These are phyloP conservation scores for Apiospora koreana DNA, from an alignment of 2,329 filamentous ascomycete genomes.

Conservation along the genomic window DNA sequence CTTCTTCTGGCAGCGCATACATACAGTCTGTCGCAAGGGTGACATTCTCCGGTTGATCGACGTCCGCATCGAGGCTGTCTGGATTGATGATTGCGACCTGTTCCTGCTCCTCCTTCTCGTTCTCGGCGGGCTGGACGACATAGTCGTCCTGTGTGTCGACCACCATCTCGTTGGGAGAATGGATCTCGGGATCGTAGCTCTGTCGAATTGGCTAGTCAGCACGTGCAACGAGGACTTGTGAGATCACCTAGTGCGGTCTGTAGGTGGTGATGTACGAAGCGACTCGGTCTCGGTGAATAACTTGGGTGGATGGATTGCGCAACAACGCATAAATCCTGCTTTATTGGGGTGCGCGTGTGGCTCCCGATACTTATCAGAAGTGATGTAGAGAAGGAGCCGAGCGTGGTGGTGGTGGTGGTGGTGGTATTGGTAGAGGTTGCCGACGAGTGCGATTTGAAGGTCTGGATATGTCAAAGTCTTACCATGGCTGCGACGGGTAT, in stretches of 20 bases:
- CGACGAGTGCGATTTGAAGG: not conserved
- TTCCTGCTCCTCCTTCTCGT: conserved; percentile 56
- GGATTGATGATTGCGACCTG: conserved; percentile 56
- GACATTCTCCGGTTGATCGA: conserved; percentile 48
- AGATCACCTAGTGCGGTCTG: not conserved
- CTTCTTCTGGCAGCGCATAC: conserved; percentile 34
- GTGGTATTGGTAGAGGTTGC: not conserved
- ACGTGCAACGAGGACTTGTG: not conserved
- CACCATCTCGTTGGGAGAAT: conserved; percentile 59
- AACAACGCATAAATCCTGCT: not conserved
- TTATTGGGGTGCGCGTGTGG: not conserved
- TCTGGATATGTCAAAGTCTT: not conserved
- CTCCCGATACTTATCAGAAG: not conserved
- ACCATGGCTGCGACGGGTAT: conserved; percentile 5
- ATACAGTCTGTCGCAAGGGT: conserved; percentile 56
- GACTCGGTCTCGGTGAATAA: not conserved
- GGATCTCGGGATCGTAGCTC: conserved; percentile 52
- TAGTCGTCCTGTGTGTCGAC: conserved; percentile 58
- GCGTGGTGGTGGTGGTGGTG: not conserved
- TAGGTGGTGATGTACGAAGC: not conserved
- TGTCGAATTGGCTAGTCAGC: conserved; percentile 26
- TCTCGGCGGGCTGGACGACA: conserved; percentile 45
- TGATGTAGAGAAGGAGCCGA: not conserved
- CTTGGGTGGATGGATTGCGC: not conserved
- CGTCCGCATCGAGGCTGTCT: conserved; percentile 50